phyloP scores from a whole-genome alignment of 352 stramenopile genomes.

The Pseudoperonospora humuli region DNA sequence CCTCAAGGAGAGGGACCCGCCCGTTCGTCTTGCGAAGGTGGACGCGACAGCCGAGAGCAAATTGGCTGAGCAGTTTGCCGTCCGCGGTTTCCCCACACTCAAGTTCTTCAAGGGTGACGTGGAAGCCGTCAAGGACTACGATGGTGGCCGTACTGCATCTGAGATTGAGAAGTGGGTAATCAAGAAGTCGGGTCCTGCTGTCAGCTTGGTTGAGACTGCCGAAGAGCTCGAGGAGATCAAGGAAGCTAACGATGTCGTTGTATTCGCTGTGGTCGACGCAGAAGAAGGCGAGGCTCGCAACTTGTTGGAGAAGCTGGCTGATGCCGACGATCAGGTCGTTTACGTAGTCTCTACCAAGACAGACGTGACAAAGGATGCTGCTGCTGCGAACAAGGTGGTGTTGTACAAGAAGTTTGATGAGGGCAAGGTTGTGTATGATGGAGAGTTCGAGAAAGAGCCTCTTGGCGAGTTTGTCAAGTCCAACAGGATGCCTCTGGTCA shows the following conservation, averaged over 20 bases:
- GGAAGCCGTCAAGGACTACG: slow-evolving; percentile 81
- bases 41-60: slow-evolving; percentile 84
- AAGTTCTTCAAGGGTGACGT: slow-evolving; percentile 89
- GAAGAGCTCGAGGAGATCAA: slow-evolving; percentile 74
- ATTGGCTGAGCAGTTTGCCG: slow-evolving; percentile 65
- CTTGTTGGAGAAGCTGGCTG: slow-evolving; percentile 69
- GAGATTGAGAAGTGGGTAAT: slow-evolving; percentile 89
- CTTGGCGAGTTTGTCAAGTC: slow-evolving; percentile 62
- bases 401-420: slow-evolving; percentile 87
- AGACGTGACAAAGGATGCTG: slow-evolving; percentile 48
- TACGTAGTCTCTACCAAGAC: slow-evolving; percentile 70
- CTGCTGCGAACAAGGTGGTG: slow-evolving; percentile 55
- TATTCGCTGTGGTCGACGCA: slow-evolving; percentile 78
- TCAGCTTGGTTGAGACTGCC: slow-evolving; percentile 67
- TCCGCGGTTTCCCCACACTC: slow-evolving; percentile 87
- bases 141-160: slow-evolving; percentile 70
- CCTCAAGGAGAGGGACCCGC: slow-evolving; percentile 68
- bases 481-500: slow-evolving; percentile 85
- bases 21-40: slow-evolving; percentile 80
- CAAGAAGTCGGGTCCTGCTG: slow-evolving; percentile 88
- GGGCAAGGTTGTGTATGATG: slow-evolving; percentile 68
- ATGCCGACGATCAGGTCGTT: slow-evolving; percentile 63
- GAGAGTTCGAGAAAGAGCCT: slow-evolving; percentile 58
- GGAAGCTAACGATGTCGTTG: slow-evolving; percentile 78
- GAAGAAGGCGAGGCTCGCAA: slow-evolving; percentile 60